These are phyloP conservation scores for Dichotomopilus funicola DNA, from an alignment of 2,329 filamentous ascomycete genomes.

Conservation along the genomic window DNA sequence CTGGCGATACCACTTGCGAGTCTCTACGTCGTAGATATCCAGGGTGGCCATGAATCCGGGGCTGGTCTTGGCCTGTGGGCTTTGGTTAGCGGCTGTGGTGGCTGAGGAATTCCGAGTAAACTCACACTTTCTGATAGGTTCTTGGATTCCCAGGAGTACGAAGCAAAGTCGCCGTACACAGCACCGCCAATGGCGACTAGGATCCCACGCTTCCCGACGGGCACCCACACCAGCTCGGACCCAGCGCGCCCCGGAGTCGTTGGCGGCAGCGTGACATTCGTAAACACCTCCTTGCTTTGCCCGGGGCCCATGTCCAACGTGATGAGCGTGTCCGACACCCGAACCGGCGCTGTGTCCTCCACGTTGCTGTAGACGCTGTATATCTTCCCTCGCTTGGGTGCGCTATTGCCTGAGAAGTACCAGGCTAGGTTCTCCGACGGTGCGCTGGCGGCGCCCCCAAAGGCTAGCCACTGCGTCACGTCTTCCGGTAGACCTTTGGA, in stretches of 20 bases:
- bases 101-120: not conserved
- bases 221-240: slow-evolving; percentile 66
- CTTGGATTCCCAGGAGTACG: slow-evolving; percentile 26
- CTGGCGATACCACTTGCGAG: slow-evolving; percentile 62
- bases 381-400: slow-evolving; percentile 45
- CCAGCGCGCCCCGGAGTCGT: slow-evolving; percentile 51
- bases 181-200: slow-evolving; percentile 74
- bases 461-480: slow-evolving; percentile 57
- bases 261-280: slow-evolving; percentile 47
- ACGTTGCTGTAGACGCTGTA: slow-evolving; percentile 19
- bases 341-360: slow-evolving; percentile 29
- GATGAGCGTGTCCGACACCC: slow-evolving; percentile 52
- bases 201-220: slow-evolving; percentile 68
- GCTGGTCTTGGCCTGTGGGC: slow-evolving; percentile 45
- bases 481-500: slow-evolving; percentile 34
- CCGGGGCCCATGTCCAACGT: slow-evolving; percentile 48
- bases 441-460: slow-evolving; percentile 56
- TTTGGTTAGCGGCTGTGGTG: slow-evolving; percentile 34
- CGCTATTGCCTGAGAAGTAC: slow-evolving; percentile 61
- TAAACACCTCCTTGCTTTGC: slow-evolving; percentile 47
- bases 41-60: slow-evolving; percentile 65
- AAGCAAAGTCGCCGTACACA: slow-evolving; percentile 47
- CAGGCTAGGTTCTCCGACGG: slow-evolving; percentile 66
- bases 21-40: slow-evolving; percentile 70
- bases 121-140: not conserved